A percentile compares a stretch with the other conserved stretches of the same genome.
Conservation (phyloP, 768 basidiomycete genomes). For the Boletus sp. region DNA sequence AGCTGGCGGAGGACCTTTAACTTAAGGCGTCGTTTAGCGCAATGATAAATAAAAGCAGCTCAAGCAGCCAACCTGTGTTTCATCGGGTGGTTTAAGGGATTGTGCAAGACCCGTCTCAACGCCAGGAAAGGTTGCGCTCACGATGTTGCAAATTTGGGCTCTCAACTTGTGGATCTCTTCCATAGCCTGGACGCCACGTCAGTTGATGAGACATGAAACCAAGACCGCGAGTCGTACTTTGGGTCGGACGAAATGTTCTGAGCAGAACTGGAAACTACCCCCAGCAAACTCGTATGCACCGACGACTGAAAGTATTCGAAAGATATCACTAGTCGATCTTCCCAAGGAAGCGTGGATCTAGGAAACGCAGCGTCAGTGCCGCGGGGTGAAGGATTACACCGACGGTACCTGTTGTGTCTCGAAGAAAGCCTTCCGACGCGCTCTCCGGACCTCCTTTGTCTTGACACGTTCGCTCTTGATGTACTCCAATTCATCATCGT, state of each 20-base stretch:
- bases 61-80: conserved; percentile 59
- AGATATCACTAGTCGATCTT: conserved; percentile 76
- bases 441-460: conserved; percentile 56
- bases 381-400: not conserved
- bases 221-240: conserved; percentile 56
- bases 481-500: conserved; percentile 39
- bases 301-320: conserved; percentile 87
- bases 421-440: conserved; percentile 77
- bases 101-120: conserved; percentile 57
- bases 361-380: conserved; percentile 1
- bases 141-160: conserved; percentile 83
- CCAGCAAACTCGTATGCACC: conserved; percentile 95
- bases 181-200: conserved; percentile 68
- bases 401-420: conserved; percentile 69
- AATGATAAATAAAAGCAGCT: not conserved
- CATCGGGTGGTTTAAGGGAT: conserved; percentile 72
- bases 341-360: conserved; percentile 83
- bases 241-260: conserved; percentile 82
- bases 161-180: conserved; percentile 97
- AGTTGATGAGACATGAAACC: not conserved
- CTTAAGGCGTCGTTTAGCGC: conserved; percentile 39
- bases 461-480: conserved; percentile 46
- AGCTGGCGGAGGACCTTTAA: conserved; percentile 89
- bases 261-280: conserved; percentile 77
- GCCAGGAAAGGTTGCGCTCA: conserved; percentile 72